Evolutionary conservation across 768 basidiomycete species (phyloP).

Genomic region (Calocera viscosa): DNA sequence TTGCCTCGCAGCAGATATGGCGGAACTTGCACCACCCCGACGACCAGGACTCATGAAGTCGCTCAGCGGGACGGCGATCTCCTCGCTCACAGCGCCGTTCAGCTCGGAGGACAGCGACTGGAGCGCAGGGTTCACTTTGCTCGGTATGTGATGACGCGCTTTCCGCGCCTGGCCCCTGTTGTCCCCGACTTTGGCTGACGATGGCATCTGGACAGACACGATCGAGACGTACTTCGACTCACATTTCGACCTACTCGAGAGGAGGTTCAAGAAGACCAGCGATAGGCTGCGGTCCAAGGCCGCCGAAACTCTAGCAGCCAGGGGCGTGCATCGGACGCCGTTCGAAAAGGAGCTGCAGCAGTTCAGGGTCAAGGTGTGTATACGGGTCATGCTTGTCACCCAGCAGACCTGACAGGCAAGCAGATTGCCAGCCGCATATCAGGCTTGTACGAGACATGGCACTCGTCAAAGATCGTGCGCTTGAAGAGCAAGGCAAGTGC

Average conservation of each 20-base stretch:
- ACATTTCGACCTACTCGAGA: slow-evolving; percentile 43
- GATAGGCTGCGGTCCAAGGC: slow-evolving; percentile 72
- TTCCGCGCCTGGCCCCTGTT: not conserved
- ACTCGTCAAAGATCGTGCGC: slow-evolving; percentile 76
- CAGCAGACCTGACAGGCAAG: not conserved
- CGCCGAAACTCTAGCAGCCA: slow-evolving; percentile 57
- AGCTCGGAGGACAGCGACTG: slow-evolving; percentile 61
- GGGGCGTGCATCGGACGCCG: slow-evolving; percentile 45
- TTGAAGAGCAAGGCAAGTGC: slow-evolving; percentile 50
- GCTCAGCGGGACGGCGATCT: not conserved
- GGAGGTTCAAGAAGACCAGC: slow-evolving; percentile 75
- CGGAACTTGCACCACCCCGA: not conserved
- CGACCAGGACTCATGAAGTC: slow-evolving; percentile 5
- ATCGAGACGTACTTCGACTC: slow-evolving; percentile 94
- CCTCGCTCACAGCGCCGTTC: not conserved
- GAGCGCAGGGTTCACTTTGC: slow-evolving; percentile 70
- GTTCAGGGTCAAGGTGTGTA: slow-evolving; percentile 67
- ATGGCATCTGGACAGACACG: slow-evolving; percentile 46
- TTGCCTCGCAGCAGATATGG: not conserved
- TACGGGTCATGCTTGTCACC: not conserved
- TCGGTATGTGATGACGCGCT: slow-evolving; percentile 42
- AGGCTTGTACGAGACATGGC: slow-evolving; percentile 71
- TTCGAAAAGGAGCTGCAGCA: slow-evolving; percentile 74
- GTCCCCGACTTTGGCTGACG: not conserved
- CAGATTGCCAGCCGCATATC: slow-evolving; percentile 74